These are phyloP conservation scores for Margaritispora aquatica DNA, from an alignment of 495 filamentous ascomycete species.

Conservation along the genomic window DNA sequence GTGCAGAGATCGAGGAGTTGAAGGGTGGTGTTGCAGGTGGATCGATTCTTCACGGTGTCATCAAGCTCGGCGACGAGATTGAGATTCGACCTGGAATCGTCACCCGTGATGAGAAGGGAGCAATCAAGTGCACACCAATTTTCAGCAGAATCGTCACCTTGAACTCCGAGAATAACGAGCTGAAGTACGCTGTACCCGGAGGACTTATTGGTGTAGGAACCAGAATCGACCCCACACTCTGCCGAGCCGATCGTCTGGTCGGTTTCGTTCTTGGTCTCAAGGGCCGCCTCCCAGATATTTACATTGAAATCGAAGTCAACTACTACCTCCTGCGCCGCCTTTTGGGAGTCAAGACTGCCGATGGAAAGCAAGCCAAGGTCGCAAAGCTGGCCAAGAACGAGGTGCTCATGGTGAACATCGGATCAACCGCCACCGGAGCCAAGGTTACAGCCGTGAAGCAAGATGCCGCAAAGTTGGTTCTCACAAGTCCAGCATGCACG, in stretches of 20 bases:
- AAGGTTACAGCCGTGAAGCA: conserved; percentile 96
- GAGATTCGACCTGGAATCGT: conserved; percentile 97
- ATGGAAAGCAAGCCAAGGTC: conserved; percentile 98
- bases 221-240: conserved; percentile 92
- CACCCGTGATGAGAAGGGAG: conserved; percentile 84
- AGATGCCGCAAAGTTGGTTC: conserved; percentile 81
- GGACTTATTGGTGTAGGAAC: conserved; percentile 97
- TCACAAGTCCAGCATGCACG: conserved; percentile 89
- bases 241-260: conserved; percentile 96
- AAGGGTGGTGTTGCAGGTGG: conserved; percentile 99
- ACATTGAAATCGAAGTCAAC: conserved; percentile 96
- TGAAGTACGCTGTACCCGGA: conserved; percentile 95
- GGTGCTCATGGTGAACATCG: conserved; percentile 99
- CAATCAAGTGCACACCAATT: conserved; percentile 93
- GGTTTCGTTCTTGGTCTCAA: conserved; percentile 96
- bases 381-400: conserved; percentile 96
- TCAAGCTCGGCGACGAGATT: conserved; percentile 95
- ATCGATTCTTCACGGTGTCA: conserved; percentile 88
- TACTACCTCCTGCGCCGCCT: conserved; percentile 94
- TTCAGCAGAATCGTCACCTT: conserved; percentile 90
- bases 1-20: conserved; percentile 97
- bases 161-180: conserved; percentile 95
- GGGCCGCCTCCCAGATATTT: conserved; percentile 86
- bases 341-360: conserved; percentile 93
- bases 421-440: conserved; percentile 88